phyloP scores from a whole-genome alignment of 345 rosid species.

The Hirschfeldia incana region DNA sequence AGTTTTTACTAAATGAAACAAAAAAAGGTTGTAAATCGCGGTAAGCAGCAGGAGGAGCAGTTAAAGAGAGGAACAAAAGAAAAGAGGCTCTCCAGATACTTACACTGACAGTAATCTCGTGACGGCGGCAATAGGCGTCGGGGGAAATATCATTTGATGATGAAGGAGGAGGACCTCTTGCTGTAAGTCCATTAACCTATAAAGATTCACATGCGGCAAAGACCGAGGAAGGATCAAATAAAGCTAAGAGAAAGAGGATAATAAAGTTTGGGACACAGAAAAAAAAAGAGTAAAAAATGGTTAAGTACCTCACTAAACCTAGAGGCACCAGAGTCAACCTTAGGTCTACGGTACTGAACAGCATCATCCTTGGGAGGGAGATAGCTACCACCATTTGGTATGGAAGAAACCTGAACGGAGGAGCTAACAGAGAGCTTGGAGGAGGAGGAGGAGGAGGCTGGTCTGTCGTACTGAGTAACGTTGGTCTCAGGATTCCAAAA shows the following conservation, averaged over 20 bases:
- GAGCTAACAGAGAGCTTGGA: conserved; percentile 58
- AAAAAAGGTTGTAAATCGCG: neutral
- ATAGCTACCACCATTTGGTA: conserved; percentile 32
- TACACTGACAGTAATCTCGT: conserved; percentile 83
- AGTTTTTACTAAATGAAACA: neutral
- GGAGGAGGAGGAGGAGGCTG: conserved; percentile 37
- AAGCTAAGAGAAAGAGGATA: neutral
- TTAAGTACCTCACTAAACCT: conserved; percentile 55
- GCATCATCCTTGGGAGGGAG: conserved; percentile 55
- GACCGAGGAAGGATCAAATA: neutral
- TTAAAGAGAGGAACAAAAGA: too few species aligned
- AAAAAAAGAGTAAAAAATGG: neutral
- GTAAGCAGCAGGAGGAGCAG: neutral
- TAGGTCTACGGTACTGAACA: conserved; percentile 41
- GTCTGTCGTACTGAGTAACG: conserved; percentile 91
- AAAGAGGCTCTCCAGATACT: conserved; percentile 34
- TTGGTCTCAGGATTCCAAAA: conserved; percentile 98
- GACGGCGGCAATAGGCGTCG: conserved; percentile 72
- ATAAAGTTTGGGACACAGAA: too few species aligned
- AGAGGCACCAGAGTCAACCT: conserved; percentile 41
- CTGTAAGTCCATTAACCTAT: too few species aligned
- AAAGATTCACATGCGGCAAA: too few species aligned
- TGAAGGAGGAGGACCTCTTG: conserved; percentile 36
- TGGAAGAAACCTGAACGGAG: conserved; percentile 58
- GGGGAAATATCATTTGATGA: conserved; percentile 36